Evolutionary conservation across 1,139 yeast species (phyloP), one percentile per base, ranked within the genome.

Genomic region (Lodderomyces orthopsilosis): DNA sequence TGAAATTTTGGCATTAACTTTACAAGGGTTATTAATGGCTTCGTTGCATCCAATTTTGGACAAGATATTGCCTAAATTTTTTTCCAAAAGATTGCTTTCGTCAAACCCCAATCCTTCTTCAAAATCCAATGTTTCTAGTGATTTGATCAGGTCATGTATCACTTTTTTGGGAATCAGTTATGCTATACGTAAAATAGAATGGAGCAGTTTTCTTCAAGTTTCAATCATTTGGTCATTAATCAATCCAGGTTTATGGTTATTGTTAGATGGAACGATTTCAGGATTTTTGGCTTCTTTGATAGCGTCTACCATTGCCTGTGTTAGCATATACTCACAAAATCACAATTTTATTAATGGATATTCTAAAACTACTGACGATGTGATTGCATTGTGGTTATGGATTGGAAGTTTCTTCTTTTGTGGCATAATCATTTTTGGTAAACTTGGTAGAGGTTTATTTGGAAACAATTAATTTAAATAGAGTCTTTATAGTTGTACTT

Each of bases 141-240:
- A 73, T 49, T 59, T 68, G 30, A 47, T 73, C 32, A 75, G 95
- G 49, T 77, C 87, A 33, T 69, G 79, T 41, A 82, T 88, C 40
- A 90, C 95, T 6, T 80, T 90, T 54, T 66, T 90, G 48, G 97
- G 97, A 3, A 79, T 91, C 23, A 78, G 88, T 7, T 90, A 87
- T 57, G 95, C 95, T 18, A 77, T 90, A 37, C 77, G 94, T 50
- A 85, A 85, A 53, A 75, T 88, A 39, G 85, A 85, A 51, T 89
- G 96, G 96, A 68, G 77, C 36, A 80, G 90, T 0, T 77, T 88
- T 15, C 64, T 83, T 37, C 95, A 89, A 57, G 88, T 89, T 4
- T 79, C 91, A 6, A 70, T 80, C 37, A 77, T 85, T 6, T 87
- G 95, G 89, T 75, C 85, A 4, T 66, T 84, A 41, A 72, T 88